Base-by-base conservation (phyloP, 768 basidiomycete genomes). In the Naganishia vaughanmartiniae region DNA sequence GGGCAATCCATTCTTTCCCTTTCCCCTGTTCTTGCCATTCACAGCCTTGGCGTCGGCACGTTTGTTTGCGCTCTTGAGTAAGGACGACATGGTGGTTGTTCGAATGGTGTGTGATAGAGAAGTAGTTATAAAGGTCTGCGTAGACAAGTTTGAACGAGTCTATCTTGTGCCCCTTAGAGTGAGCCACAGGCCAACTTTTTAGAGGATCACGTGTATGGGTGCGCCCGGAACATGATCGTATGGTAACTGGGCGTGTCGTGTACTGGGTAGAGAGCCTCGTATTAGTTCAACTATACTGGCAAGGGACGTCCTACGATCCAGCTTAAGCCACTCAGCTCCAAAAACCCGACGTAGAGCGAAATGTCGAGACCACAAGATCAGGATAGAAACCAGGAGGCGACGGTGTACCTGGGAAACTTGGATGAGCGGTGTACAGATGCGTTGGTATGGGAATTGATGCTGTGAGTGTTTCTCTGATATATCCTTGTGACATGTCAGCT, bases 371-470 rank as follows among this genome's bases (percentile, higher is more conserved):
- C 89, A 66, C 89, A 90, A 79, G 91, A 92, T 80, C 72, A 74
- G 69, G 91, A 93, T 82, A 86, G 91, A 75, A 93, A 93, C 77
- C 91, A 92, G 78, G 92, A 93, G 78, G 92, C 92, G 3, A 93
- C 92, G 0, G 90, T 92, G 2, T 93, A 93, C 78, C 83, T 93
- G 73, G 95, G 95, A 60, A 98, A 99, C 80, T 87, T 99, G 33
- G 95, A 98, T 80, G 96, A 98, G 82, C 87, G 93, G 69, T 93
- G 91, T 77, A 86, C 90, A 12, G 95, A 98, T 81, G 92, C 94
- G 36, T 85, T 98, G 68, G 85, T 98, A 66, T 98, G 95, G 95
- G 95, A 98, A 84, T 83, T 99, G 56, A 98, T 99, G 95, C 82
- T 99, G 46, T 80, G 71, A 76, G 79, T 77, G 2, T 4, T 48